A percentile compares a stretch with the other conserved stretches of the same genome.
These are phyloP conservation scores for Pythium vanterpoolii DNA, from an alignment of 352 stramenopile genomes.

Conservation along the genomic window DNA sequence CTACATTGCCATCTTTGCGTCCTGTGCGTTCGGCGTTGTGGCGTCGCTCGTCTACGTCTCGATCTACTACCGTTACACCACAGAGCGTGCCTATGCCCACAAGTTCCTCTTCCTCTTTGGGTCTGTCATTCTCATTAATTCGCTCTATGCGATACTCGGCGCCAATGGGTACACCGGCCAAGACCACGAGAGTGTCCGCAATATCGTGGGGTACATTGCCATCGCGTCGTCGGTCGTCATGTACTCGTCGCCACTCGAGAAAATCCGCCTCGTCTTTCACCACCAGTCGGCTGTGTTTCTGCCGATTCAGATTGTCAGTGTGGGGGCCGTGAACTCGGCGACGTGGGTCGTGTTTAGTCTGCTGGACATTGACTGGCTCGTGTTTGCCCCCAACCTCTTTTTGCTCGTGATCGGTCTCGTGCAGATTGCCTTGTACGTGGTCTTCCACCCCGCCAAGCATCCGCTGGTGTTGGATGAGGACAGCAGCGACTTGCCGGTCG, in stretches of 20 bases:
- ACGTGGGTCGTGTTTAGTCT: conserved; percentile 49
- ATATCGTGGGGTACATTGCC: conserved; percentile 39
- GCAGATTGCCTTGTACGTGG: conserved; percentile 38
- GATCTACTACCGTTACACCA: conserved; percentile 16
- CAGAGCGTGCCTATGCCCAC: conserved; percentile 4
- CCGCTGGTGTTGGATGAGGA: conserved; percentile 11
- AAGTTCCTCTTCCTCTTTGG: conserved; percentile 2
- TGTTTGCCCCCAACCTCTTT: conserved; percentile 47
- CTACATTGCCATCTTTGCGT: conserved; percentile 6
- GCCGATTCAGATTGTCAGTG: conserved; percentile 49
- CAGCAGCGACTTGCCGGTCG: not conserved
- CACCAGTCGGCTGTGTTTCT: conserved; percentile 49
- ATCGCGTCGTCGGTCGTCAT: conserved; percentile 44
- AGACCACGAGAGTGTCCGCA: conserved; percentile 33
- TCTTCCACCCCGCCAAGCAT: conserved; percentile 45
- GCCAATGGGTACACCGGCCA: conserved; percentile 6
- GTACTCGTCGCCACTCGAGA: conserved; percentile 57
- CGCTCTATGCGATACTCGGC: conserved; percentile 8
- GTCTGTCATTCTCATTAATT: not conserved
- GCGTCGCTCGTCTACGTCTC: not conserved
- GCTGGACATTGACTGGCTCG: conserved; percentile 43
- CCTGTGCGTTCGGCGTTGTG: conserved; percentile 8
- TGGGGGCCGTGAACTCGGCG: conserved; percentile 40
- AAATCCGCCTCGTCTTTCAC: conserved; percentile 42
- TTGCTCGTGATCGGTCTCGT: conserved; percentile 30